These are phyloP conservation scores for Boletus subluridellus DNA, from an alignment of 1,284 basidiomycete species.

Conservation along the genomic window DNA sequence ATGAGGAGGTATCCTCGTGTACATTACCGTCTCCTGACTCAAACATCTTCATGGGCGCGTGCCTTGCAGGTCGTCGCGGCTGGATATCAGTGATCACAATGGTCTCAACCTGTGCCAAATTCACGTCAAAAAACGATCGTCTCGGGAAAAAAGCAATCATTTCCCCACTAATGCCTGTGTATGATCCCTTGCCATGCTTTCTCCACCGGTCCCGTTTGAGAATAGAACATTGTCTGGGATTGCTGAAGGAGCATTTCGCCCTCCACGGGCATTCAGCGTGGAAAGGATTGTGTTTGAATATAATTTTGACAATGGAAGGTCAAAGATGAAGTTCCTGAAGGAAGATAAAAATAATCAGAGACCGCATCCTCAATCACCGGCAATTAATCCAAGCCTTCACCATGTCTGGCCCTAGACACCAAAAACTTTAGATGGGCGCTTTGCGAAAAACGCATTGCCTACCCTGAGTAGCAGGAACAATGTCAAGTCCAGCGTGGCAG, in stretches of 20 bases:
- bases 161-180: slow-evolving; percentile 4
- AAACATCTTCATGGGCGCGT: too few relatives aligned
- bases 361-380: neutral
- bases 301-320: too few relatives aligned
- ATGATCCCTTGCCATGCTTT: neutral
- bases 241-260: slow-evolving; percentile 9
- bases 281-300: too few relatives aligned
- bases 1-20: too few relatives aligned
- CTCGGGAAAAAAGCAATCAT: neutral
- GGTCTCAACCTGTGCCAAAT: neutral
- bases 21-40: too few relatives aligned
- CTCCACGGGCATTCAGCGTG: too few relatives aligned
- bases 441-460: neutral
- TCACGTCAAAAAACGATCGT: neutral
- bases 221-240: slow-evolving; percentile 16
- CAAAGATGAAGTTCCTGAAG: too few relatives aligned
- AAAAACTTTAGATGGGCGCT: neutral
- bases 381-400: neutral
- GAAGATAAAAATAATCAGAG: too few relatives aligned
- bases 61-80: neutral
- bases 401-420: slow-evolving; percentile 1
- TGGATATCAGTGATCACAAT: neutral
- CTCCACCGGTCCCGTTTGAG: neutral
- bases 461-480: slow-evolving; percentile 15
- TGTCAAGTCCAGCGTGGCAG: slow-evolving; percentile 15